Percentiles rank a stretch among this genome's conserved stretches.
Conservation (phyloP, 2,329 filamentous ascomycete genomes). For the Penicillium sp. region DNA sequence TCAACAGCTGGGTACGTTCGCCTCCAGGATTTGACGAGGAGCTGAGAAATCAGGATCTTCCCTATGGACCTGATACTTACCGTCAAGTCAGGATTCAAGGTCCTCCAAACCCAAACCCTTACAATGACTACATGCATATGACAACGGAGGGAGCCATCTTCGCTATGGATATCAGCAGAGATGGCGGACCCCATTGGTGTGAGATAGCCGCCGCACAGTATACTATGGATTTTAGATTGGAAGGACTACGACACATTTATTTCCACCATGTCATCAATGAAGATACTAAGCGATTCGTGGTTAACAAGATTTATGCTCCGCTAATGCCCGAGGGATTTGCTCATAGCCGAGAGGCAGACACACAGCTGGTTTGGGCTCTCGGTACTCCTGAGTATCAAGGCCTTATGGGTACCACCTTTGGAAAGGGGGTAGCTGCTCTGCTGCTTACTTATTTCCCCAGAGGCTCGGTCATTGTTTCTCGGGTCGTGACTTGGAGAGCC, state of each 20-base stretch:
- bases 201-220: not conserved
- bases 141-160: not conserved
- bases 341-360: not conserved
- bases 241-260: not conserved
- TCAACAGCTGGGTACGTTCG: no score
- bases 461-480: not conserved
- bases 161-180: not conserved
- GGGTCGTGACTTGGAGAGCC: not conserved
- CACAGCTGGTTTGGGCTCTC: not conserved
- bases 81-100: not conserved
- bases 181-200: not conserved
- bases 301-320: not conserved
- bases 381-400: conserved; percentile 1
- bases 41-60: not conserved
- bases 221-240: not conserved
- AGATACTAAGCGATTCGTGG: not conserved
- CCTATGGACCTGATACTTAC: not conserved
- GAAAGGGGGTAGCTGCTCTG: conserved; percentile 1
- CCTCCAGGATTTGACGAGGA: no score
- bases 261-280: not conserved
- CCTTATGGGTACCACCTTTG: conserved; percentile 4
- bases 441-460: not conserved
- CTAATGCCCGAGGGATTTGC: not conserved
- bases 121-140: not conserved
- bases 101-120: not conserved